Evolutionary conservation across 176 grass and related monocot species (phyloP).

Genomic region (Microstegium vimineum): DNA sequence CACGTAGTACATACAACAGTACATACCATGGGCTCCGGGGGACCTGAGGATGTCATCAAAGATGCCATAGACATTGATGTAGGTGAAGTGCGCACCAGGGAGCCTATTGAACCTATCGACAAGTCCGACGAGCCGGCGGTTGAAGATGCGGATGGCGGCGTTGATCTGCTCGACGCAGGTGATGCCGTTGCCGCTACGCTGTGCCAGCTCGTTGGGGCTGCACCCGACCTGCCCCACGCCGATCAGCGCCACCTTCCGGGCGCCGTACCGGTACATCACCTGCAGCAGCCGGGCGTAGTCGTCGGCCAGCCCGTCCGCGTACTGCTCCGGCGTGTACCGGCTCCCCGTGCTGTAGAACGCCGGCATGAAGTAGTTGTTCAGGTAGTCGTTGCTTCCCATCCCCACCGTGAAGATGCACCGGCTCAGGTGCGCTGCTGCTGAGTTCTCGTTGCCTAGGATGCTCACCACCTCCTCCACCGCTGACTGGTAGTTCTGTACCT

Average conservation of each 20-base stretch:
- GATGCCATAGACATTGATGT: constrained; percentile 66
- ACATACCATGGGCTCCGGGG: constrained; percentile 35
- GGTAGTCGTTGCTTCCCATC: constrained; percentile 97
- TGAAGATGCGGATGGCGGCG: constrained; percentile 68
- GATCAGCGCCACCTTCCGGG: constrained; percentile 77
- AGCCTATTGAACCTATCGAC: constrained; percentile 72
- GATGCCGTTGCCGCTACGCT: constrained; percentile 60
- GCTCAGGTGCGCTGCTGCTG: constrained; percentile 67
- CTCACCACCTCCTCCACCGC: constrained; percentile 62
- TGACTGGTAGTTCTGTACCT: constrained; percentile 73
- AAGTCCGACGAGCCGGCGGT: constrained; percentile 37
- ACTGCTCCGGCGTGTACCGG: constrained; percentile 70
- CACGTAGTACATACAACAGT: no score
- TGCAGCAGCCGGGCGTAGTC: constrained; percentile 48
- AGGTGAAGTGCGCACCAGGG: constrained; percentile 71
- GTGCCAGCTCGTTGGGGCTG: constrained; percentile 79
- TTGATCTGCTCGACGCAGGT: constrained; percentile 67
- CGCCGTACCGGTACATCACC: constrained; percentile 64
- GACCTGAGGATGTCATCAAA: constrained; percentile 59
- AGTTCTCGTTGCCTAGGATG: constrained; percentile 35
- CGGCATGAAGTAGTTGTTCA: constrained; percentile 99
- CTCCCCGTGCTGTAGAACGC: constrained; percentile 51
- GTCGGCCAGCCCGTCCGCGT: constrained; percentile 48
- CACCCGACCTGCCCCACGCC: constrained; percentile 84
- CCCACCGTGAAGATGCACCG: constrained; percentile 79